Evolutionary conservation across 2,329 filamentous ascomycete genomes (phyloP), one percentile per base, ranked within the genome.

Genomic region (Didymella arachidicola): DNA sequence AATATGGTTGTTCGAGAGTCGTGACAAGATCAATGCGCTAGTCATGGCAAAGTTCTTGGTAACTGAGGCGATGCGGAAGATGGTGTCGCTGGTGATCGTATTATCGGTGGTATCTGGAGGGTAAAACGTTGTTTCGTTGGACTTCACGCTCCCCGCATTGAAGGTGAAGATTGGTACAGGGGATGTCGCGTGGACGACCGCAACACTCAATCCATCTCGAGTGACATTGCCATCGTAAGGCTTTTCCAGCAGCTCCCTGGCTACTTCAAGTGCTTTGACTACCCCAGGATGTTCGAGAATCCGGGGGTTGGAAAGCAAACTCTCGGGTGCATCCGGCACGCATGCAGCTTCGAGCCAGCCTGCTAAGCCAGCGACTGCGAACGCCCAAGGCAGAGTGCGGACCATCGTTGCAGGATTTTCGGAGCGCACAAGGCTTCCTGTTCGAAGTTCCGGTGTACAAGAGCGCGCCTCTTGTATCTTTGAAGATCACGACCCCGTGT

Each of bases 171-270:
- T 61, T n/a, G 62, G 62, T 2, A 42, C 49, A 1, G 63, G 51
- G 3, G 46, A 65, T 1, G 70, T 73, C 14, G 72, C 67, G 46
- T 75, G 72, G 1, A 72, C 72, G 16, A 75, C 51, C 2, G 69
- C 72, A 29, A 75, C 69, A 44, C 67, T 72, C 19, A 74, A 52
- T 6, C 70, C 71, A 64, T 75, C 72, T 7, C 68, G 59, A 1
- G 70, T 73, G 2, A 58, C 62, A 14, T 68, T 68, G 4, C 27
- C 50, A 18, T 51, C 16, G 18, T 51, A 59, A 6, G 50, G 45
- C 27, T 54, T 51, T 14, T 25, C 39, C 29, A 59, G 26, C 6
- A 53, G n/a, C 14, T 46, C n/a, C 19, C 64, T 60, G 0, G 72
- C 61, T 43, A 60, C 54, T n/a, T 65, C 34, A n/a, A 75, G 65